Evolutionary conservation across 1,284 basidiomycete genomes (phyloP).

Genomic region (Naganishia albida): DNA sequence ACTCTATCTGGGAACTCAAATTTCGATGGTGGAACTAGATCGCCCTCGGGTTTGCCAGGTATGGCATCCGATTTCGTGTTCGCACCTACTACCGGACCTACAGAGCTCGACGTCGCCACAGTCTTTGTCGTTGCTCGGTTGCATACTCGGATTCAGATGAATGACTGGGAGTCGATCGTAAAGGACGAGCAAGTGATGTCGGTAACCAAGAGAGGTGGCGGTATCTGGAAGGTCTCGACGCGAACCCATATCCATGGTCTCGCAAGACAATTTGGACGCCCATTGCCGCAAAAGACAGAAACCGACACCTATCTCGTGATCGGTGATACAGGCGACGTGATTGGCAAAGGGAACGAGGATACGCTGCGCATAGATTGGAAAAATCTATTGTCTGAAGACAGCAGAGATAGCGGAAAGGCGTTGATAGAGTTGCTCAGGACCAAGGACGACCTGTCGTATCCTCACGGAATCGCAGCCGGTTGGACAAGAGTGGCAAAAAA

Average conservation of each 20-base stretch:
- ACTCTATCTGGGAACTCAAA: not conserved
- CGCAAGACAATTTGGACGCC: not conserved
- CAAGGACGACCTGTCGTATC: conserved; percentile 19
- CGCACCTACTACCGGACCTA: not conserved
- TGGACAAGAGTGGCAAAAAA: conserved; percentile 2
- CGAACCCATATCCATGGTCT: not conserved
- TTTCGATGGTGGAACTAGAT: not conserved
- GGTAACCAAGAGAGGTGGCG: not conserved
- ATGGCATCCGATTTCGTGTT: conserved; percentile 14
- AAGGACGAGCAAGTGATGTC: conserved; percentile 3
- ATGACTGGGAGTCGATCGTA: conserved; percentile 13
- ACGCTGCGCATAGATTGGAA: conserved; percentile 12
- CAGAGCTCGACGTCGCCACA: conserved; percentile 4
- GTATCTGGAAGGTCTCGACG: conserved; percentile 11
- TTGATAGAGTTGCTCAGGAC: conserved; percentile 14
- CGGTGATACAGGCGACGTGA: conserved; percentile 11
- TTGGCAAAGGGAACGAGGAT: not conserved
- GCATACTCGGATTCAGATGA: conserved; percentile 3
- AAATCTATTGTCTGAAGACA: not conserved
- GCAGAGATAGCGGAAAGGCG: not conserved
- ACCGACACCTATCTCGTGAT: conserved; percentile 2
- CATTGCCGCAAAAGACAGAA: not conserved
- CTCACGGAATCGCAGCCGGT: conserved; percentile 13
- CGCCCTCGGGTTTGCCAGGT: conserved; percentile 7
- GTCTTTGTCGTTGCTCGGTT: conserved; percentile 14